A percentile compares a stretch with the other conserved stretches of the same genome.
Evolutionary conservation across 164 flowering plant genomes (phyloP).

Genomic region (Aristolochia fimbriata): DNA sequence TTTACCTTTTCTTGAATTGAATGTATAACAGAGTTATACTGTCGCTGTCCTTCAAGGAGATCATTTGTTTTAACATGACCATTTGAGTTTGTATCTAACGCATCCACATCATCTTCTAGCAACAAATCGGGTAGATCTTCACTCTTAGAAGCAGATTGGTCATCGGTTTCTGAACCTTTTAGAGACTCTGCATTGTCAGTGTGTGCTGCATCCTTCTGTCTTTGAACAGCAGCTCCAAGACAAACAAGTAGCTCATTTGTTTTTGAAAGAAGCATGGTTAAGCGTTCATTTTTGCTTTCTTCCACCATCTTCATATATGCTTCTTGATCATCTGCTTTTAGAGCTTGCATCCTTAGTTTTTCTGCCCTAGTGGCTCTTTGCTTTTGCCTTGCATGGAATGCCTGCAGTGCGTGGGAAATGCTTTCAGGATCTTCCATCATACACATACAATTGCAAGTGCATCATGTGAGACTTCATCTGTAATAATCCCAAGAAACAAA

Average conservation of each 20-base stretch:
- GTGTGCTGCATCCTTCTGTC: constrained; percentile 73
- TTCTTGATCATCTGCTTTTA: constrained; percentile 96
- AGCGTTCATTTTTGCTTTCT: constrained; percentile 96
- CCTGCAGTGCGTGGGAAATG: constrained; percentile 24
- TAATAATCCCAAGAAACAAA: too few relatives aligned
- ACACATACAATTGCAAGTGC: background rate
- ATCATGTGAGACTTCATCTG: too few relatives aligned
- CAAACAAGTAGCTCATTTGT: constrained; percentile 85
- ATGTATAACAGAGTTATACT: constrained; percentile 86
- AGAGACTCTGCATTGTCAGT: constrained; percentile 50
- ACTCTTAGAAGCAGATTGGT: constrained; percentile 37
- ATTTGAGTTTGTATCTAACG: constrained; percentile 36
- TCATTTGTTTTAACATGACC: constrained; percentile 46
- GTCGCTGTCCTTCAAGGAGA: constrained; percentile 93
- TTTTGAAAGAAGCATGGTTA: constrained; percentile 82
- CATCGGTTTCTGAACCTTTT: constrained; percentile 40
- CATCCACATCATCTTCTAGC: constrained; percentile 39
- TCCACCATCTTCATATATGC: constrained; percentile 94
- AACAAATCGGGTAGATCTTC: constrained; percentile 29
- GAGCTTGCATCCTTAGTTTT: constrained; percentile 81
- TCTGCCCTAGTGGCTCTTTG: constrained; percentile 90
- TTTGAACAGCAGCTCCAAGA: constrained; percentile 95
- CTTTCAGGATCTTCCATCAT: background rate
- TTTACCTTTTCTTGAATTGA: constrained; percentile 90
- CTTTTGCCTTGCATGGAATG: constrained; percentile 98